These are phyloP conservation scores for Mortierella sp. DNA, from an alignment of 371 early-diverging fungal species.

Conservation along the genomic window DNA sequence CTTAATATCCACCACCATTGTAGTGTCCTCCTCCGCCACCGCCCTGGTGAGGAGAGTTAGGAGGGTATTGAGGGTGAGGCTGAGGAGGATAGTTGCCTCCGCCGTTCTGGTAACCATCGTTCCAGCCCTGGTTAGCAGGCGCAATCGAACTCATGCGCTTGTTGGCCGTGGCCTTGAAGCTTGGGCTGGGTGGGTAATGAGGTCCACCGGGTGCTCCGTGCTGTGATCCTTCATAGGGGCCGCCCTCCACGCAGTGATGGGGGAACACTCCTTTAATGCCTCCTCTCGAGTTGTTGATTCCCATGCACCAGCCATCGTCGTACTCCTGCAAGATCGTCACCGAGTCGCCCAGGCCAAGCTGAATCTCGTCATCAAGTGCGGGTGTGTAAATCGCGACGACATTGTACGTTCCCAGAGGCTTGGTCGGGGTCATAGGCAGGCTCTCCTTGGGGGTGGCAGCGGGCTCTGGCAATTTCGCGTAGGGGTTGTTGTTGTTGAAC, in stretches of 20 bases:
- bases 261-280: constrained; percentile 77
- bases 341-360: constrained; percentile 73
- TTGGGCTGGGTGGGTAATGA: constrained; percentile 44
- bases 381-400: constrained; percentile 75
- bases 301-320: constrained; percentile 81
- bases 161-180: constrained; percentile 52
- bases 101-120: constrained; percentile 13
- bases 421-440: constrained; percentile 48
- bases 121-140: constrained; percentile 27
- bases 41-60: constrained; percentile 27
- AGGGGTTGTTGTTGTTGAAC: constrained; percentile 55
- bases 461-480: constrained; percentile 48
- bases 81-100: constrained; percentile 32
- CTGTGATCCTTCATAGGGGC: constrained; percentile 47
- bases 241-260: constrained; percentile 69
- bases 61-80: constrained; percentile 34
- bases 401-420: constrained; percentile 65
- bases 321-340: constrained; percentile 73
- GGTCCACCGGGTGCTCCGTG: constrained; percentile 48
- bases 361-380: constrained; percentile 75
- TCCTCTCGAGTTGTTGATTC: constrained; percentile 70
- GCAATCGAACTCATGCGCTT: constrained; percentile 55
- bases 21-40: constrained; percentile 25
- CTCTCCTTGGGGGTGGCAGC: constrained; percentile 35
- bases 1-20: constrained; percentile 41